Percentiles rank a stretch among this genome's conserved stretches.
Evolutionary conservation across 2,329 filamentous ascomycete species (phyloP).

Genomic region (Fusarium sp.): DNA sequence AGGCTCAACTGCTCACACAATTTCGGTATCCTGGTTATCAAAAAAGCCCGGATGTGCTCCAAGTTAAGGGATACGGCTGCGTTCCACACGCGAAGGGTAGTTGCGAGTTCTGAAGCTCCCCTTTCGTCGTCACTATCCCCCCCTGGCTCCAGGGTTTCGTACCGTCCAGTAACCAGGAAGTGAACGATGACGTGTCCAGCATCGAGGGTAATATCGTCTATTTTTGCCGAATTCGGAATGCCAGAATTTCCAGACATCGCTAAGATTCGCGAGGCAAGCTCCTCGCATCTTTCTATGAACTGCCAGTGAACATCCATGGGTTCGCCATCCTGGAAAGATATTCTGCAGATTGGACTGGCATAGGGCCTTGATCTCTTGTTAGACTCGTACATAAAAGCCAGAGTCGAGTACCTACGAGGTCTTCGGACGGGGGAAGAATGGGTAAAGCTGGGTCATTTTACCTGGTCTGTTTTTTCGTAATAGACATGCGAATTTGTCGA

Average conservation of each 20-base stretch:
- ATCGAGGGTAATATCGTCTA: not conserved
- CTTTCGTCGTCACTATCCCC: no score
- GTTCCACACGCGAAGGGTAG: no score
- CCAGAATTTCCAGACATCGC: no score
- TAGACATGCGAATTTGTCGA: no score
- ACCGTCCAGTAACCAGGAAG: not conserved
- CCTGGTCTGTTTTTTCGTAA: no score
- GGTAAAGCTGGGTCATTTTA: no score
- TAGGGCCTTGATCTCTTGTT: not conserved
- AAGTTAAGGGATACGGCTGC: no score
- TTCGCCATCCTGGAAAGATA: not conserved
- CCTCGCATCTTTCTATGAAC: not conserved
- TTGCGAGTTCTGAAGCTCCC: no score
- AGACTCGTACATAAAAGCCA: not conserved
- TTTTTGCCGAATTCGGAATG: no score
- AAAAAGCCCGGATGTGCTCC: not conserved
- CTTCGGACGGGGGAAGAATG: not conserved
- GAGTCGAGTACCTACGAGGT: not conserved
- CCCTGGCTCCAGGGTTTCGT: not conserved
- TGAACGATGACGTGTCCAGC: conserved; percentile 6
- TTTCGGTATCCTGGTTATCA: not conserved
- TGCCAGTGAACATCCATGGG: not conserved
- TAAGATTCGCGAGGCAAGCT: not conserved
- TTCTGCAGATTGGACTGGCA: not conserved
- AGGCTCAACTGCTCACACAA: no score